These are phyloP conservation scores for Lippia alba DNA, from an alignment of 305 asterid genomes.

Conservation along the genomic window DNA sequence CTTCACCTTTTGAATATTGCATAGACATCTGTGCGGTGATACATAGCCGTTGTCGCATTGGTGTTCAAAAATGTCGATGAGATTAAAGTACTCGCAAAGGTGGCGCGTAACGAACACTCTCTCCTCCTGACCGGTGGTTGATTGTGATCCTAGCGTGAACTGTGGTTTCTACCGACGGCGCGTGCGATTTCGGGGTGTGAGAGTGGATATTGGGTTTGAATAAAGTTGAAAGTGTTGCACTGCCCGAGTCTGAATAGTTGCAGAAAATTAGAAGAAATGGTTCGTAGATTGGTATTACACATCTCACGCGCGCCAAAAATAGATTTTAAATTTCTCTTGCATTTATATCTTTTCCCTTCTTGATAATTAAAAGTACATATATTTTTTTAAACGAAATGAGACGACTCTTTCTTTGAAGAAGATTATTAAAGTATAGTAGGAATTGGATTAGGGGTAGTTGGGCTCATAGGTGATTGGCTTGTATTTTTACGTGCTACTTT, in stretches of 20 bases:
- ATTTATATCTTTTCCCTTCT: no score
- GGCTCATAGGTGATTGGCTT: background rate
- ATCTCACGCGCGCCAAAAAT: slow-evolving; percentile 36
- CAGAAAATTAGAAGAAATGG: slow-evolving; percentile 41
- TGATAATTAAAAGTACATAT: no score
- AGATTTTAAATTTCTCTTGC: background rate
- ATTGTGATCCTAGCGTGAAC: background rate
- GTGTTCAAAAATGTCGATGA: slow-evolving; percentile 32
- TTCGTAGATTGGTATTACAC: slow-evolving; percentile 14
- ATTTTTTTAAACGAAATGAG: no score
- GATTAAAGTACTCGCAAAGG: slow-evolving; percentile 15
- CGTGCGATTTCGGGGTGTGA: slow-evolving; percentile 26
- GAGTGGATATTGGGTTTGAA: slow-evolving; percentile 31
- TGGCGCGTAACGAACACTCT: slow-evolving; percentile 30
- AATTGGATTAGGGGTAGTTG: slow-evolving; percentile 5
- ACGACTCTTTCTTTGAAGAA: no score
- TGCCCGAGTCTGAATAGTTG: slow-evolving; percentile 58
- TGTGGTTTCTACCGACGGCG: background rate
- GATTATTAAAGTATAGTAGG: background rate
- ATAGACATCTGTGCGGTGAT: slow-evolving; percentile 53
- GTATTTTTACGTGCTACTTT: background rate
- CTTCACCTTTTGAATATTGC: slow-evolving; percentile 43
- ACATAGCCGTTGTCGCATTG: slow-evolving; percentile 55
- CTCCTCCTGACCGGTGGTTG: slow-evolving; percentile 11
- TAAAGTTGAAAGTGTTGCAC: slow-evolving; percentile 46